Evolutionary conservation across 1,284 basidiomycete genomes (phyloP), one percentile per base, ranked within the genome.

Genomic region (Ceratobasidium sp.): DNA sequence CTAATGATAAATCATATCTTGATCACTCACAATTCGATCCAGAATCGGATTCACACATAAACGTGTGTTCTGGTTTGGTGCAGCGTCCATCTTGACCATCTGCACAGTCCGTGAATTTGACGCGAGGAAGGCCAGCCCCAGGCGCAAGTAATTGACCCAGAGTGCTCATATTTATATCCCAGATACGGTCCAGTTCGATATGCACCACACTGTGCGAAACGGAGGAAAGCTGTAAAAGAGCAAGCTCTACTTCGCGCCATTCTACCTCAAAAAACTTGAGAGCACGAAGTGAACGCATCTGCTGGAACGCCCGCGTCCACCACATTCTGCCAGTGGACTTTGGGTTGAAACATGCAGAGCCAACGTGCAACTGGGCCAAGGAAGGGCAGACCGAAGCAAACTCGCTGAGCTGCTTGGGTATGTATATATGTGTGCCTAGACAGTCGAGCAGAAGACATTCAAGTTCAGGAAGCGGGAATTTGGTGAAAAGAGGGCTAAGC

Each of bases 11-110:
- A 28, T 59, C 54, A 33, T 40, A 38, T 17, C 26, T 23, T 26
- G 13, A 42, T 38, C 46, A 38, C 66, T 68, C 23, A 68, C 66
- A 54, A 54, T 28, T 38, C 54, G 66, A 68, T 20, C 50, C 66
- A 52, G 26, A 50, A 4, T 50, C 65, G 6, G 65, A 66, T 50
- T 46, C 23, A 28, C 44, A 33, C 23, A 44, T 10, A 6, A 7
- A 3, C 42, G 6, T 23, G 33, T 48, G 15, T 6, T 15, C 23
- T 13, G 23, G 13, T n/a, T 50, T 52, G 28, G 1, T 20, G n/a
- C 66, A 68, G 28, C 46, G 17, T n/a, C 66, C 48, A 12, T 9
- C 26, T 52, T 12, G 26, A 3, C 50, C 48, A 6, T 68, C 33
- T 4, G 54, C 2, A 38, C 66, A 52, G 26, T 68, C 28, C 33